Evolutionary conservation across 768 basidiomycete genomes (phyloP).

Genomic region (Lactarius hatsudake): DNA sequence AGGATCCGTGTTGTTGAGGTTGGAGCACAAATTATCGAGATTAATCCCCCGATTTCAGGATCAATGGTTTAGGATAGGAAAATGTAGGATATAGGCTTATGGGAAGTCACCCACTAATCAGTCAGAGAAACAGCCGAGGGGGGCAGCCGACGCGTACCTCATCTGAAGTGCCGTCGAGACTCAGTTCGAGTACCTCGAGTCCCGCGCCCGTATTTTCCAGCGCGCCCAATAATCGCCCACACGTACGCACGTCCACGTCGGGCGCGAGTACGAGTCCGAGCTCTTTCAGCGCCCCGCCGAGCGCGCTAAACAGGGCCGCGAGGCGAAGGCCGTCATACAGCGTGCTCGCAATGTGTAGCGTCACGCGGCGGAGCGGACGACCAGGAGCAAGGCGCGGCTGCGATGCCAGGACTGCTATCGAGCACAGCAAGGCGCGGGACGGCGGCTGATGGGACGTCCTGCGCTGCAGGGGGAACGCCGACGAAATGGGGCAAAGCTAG

Average conservation of each 20-base stretch:
- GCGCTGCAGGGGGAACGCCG: constrained; percentile 9
- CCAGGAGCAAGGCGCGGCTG: constrained; percentile 30
- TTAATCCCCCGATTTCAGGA: no score
- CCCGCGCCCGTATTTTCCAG: constrained; percentile 31
- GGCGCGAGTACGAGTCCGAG: constrained; percentile 26
- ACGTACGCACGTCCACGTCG: constrained; percentile 34
- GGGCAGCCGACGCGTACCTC: constrained; percentile 29
- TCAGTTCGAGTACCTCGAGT: constrained; percentile 32
- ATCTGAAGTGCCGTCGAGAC: constrained; percentile 31
- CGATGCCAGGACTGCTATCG: constrained; percentile 31
- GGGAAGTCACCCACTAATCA: no score
- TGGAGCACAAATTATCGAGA: no score
- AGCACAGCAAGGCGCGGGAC: constrained; percentile 29
- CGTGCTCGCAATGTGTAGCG: constrained; percentile 32
- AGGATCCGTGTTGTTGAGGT: no score
- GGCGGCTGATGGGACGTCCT: constrained; percentile 18
- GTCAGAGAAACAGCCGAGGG: not conserved
- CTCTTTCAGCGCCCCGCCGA: constrained; percentile 27
- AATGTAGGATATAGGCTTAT: no score
- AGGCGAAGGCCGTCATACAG: constrained; percentile 38
- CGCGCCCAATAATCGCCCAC: constrained; percentile 35
- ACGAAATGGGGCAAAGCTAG: constrained; percentile 20
- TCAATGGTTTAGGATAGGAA: no score
- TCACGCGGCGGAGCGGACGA: constrained; percentile 30
- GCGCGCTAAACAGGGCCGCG: constrained; percentile 31